Percentiles rank a stretch among this genome's conserved stretches.
Evolutionary conservation across 1,139 yeast genomes (phyloP).

Genomic region (Pichia sp.): DNA sequence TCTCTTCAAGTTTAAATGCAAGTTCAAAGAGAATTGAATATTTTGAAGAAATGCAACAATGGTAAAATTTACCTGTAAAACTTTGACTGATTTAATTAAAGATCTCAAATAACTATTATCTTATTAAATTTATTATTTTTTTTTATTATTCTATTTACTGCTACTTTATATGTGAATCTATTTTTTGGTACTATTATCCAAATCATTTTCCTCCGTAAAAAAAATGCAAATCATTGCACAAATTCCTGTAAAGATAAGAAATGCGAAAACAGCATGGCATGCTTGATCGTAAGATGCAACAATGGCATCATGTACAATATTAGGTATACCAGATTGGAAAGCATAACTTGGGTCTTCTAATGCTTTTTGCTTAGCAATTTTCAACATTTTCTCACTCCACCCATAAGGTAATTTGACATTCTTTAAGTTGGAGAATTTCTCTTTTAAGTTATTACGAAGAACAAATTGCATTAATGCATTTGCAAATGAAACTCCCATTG

Average conservation of each 20-base stretch:
- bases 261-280: constrained; percentile 28
- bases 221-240: constrained; percentile 11
- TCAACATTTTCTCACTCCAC: constrained; percentile 6
- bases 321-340: constrained; percentile 28
- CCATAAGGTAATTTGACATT: constrained; percentile 7
- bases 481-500: constrained; percentile 41
- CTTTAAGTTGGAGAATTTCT: constrained; percentile 7
- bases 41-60: constrained; percentile 28
- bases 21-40: constrained; percentile 21
- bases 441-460: constrained; percentile 7
- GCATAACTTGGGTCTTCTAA: constrained; percentile 36
- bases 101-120: no score
- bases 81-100: no score
- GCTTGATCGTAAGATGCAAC: constrained; percentile 34
- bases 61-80: no score
- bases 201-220: constrained; percentile 15
- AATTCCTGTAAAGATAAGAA: constrained; percentile 31
- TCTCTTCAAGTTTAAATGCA: constrained; percentile 17
- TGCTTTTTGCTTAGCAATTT: constrained; percentile 6
- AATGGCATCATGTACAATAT: constrained; percentile 30
- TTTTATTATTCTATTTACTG: neutral
- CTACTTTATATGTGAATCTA: no score
- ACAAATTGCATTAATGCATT: constrained; percentile 36
- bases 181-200: constrained; percentile 7
- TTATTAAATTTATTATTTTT: no score